A percentile compares a stretch with the other conserved stretches of the same genome.
Evolutionary conservation across 352 stramenopile genomes (phyloP).

Genomic region (Globisporangium middletonii): DNA sequence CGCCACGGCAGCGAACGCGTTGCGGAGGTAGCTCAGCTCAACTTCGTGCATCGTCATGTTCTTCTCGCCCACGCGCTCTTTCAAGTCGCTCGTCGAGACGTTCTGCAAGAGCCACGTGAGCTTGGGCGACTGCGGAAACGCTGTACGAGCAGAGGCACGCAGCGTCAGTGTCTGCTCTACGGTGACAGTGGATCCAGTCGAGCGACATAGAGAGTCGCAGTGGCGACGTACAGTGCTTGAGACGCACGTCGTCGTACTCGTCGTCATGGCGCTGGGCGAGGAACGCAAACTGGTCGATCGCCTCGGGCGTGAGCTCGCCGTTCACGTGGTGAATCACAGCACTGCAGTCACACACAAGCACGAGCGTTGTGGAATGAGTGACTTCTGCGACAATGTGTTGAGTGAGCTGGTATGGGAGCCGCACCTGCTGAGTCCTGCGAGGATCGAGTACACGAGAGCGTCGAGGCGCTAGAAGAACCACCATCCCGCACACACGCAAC

Average conservation of each 20-base stretch:
- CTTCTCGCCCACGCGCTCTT: constrained; percentile 49
- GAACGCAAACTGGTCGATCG: constrained; percentile 57
- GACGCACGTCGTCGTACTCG: constrained; percentile 15
- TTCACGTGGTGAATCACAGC: constrained; percentile 67
- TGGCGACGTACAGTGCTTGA: constrained; percentile 20
- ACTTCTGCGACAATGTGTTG: too few species aligned
- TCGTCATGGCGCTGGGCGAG: constrained; percentile 27
- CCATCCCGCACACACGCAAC: neutral
- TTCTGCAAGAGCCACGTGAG: constrained; percentile 73
- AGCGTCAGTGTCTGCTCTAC: neutral
- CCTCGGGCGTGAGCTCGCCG: constrained; percentile 38
- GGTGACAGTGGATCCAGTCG: too few species aligned
- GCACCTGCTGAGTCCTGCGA: constrained; percentile 58
- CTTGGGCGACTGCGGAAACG: constrained; percentile 68
- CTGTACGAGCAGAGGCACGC: constrained; percentile 12
- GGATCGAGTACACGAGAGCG: constrained; percentile 56
- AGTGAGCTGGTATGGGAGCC: neutral
- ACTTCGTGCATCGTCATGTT: constrained; percentile 47
- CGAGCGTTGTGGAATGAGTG: too few species aligned
- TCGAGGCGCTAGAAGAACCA: constrained; percentile 32
- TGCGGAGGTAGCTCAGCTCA: constrained; percentile 57
- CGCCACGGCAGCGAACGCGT: constrained; percentile 29
- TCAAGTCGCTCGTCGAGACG: constrained; percentile 48
- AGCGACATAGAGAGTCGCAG: neutral
- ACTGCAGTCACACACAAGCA: constrained; percentile 15